Percentiles rank a stretch among this genome's conserved stretches.
Evolutionary conservation across 1,284 basidiomycete genomes (phyloP).

Genomic region (Rhizoctonia solani): DNA sequence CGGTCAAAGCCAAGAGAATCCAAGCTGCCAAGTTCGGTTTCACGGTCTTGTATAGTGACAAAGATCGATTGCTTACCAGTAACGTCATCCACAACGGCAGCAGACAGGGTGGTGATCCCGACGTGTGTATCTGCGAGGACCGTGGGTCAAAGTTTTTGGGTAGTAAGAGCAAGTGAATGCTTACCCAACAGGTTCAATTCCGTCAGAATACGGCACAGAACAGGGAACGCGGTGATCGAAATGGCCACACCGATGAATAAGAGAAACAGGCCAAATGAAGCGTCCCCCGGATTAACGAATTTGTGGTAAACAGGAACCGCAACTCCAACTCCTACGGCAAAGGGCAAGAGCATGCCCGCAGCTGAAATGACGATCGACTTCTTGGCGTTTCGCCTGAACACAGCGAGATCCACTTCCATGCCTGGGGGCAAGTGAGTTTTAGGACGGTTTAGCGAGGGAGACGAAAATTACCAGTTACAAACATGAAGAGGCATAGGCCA

Average conservation of each 20-base stretch:
- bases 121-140: constrained; percentile 60
- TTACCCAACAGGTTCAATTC: constrained; percentile 55
- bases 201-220: constrained; percentile 60
- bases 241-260: constrained; percentile 74
- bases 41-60: constrained; percentile 52
- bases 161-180: too few species aligned
- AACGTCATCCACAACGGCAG: constrained; percentile 73
- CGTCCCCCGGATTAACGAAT: constrained; percentile 55
- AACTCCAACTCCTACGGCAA: constrained; percentile 67
- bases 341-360: constrained; percentile 63
- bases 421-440: not conserved
- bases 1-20: constrained; percentile 78
- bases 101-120: constrained; percentile 67
- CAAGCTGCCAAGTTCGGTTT: constrained; percentile 59
- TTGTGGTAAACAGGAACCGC: constrained; percentile 65
- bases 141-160: constrained; percentile 55
- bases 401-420: constrained; percentile 69
- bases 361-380: constrained; percentile 55
- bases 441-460: not conserved
- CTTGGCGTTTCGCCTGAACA: constrained; percentile 57
- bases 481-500: constrained; percentile 88
- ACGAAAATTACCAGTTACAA: constrained; percentile 80
- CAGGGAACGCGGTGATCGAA: constrained; percentile 92
- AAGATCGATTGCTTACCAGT: constrained; percentile 54
- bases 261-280: constrained; percentile 68